phyloP scores from a whole-genome alignment of 1,284 basidiomycete genomes.

The Tranzscheliella williamsii region DNA sequence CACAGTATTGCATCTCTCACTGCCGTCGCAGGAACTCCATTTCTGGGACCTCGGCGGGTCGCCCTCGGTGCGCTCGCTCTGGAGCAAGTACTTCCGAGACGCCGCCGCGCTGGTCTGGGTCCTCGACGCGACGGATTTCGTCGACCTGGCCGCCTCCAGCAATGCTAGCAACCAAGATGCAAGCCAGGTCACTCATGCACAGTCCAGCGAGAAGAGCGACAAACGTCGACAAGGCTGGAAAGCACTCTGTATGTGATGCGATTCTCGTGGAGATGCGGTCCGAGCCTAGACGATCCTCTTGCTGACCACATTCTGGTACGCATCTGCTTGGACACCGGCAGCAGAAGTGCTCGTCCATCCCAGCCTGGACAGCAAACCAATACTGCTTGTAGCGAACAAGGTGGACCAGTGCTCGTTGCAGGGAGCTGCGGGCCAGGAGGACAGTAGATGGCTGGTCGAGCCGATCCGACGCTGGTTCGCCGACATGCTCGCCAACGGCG shows the following conservation, averaged over 20 bases:
- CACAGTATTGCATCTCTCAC: slow-evolving; percentile 31
- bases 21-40: slow-evolving; percentile 26
- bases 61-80: slow-evolving; percentile 36
- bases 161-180: no score
- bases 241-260: no score
- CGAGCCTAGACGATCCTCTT: no score
- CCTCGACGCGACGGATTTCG: slow-evolving; percentile 33
- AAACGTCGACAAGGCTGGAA: no score
- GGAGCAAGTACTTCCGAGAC: slow-evolving; percentile 46
- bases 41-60: slow-evolving; percentile 52
- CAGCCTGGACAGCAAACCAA: slow-evolving; percentile 21
- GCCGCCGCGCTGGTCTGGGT: slow-evolving; percentile 41
- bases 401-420: slow-evolving; percentile 8
- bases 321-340: no score
- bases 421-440: background rate
- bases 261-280: no score
- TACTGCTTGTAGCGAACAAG: slow-evolving; percentile 30
- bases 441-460: background rate
- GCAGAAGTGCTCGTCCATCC: slow-evolving; percentile 26
- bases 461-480: slow-evolving; percentile 26
- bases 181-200: no score
- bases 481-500: slow-evolving; percentile 12
- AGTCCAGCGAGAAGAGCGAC: no score
- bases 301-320: no score
- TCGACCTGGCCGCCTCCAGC: slow-evolving; percentile 3